Percentiles rank a stretch among this genome's conserved stretches.
Evolutionary conservation across 306 rosid species (phyloP).

Genomic region (Benincasa hispida): DNA sequence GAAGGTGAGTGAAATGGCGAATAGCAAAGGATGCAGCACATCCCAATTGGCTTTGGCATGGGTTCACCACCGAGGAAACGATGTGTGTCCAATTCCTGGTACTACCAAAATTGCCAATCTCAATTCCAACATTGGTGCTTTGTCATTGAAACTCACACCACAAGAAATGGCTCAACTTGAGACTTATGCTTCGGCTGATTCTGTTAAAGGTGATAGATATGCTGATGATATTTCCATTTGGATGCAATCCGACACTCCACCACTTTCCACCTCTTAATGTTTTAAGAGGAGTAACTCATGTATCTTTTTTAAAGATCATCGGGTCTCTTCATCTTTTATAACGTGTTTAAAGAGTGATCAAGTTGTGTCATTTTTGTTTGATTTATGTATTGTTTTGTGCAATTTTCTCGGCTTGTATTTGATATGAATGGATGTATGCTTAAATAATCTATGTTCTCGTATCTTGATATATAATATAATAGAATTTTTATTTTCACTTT

Average conservation of each 20-base stretch:
- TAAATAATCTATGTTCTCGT: too few species aligned
- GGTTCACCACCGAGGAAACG: constrained; percentile 18
- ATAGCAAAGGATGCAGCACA: constrained; percentile 17
- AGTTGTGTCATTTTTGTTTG: too few species aligned
- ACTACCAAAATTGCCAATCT: constrained; percentile 58
- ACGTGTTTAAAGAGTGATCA: too few species aligned
- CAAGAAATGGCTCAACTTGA: constrained; percentile 48
- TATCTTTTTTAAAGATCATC: too few species aligned
- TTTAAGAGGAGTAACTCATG: too few species aligned
- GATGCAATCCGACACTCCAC: constrained; percentile 40
- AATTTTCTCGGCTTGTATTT: too few species aligned
- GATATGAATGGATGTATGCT: too few species aligned
- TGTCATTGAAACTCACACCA: constrained; percentile 43
- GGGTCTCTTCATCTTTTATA: too few species aligned
- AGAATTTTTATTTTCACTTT: too few species aligned
- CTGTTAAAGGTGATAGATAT: constrained; percentile 33
- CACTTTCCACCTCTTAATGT: constrained; percentile 15
- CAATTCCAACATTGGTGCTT: constrained; percentile 41
- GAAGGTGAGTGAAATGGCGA: constrained; percentile 29
- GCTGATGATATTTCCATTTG: neutral
- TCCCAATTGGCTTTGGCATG: constrained; percentile 15
- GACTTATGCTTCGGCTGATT: constrained; percentile 28
- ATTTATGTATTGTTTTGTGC: too few species aligned
- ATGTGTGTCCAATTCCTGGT: constrained; percentile 36
- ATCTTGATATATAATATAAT: too few species aligned